phyloP scores from a whole-genome alignment of 1,139 yeast species.

The Suhomyces bolitotheri region DNA sequence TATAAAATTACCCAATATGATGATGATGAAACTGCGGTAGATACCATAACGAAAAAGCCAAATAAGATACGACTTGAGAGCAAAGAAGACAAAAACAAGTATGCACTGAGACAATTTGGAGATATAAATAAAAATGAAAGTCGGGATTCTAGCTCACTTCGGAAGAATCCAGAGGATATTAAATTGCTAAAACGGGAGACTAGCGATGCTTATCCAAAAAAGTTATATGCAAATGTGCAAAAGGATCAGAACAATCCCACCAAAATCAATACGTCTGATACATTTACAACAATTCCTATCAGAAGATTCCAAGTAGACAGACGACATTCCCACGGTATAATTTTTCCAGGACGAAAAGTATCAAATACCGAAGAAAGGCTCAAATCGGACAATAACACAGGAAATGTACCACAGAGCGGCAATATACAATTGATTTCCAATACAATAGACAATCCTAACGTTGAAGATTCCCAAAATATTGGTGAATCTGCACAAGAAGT shows the following conservation, averaged over 20 bases:
- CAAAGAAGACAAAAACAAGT: too few species aligned
- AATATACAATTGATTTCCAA: background rate
- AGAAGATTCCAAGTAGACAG: background rate
- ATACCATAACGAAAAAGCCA: constrained; percentile 12
- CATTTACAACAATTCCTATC: background rate
- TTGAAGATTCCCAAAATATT: background rate
- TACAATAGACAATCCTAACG: background rate
- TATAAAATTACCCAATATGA: constrained; percentile 22
- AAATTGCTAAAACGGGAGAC: constrained; percentile 3
- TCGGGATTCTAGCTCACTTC: background rate
- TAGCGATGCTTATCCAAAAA: background rate
- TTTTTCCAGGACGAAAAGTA: background rate
- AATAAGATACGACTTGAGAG: constrained; percentile 10
- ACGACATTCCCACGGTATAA: too few species aligned
- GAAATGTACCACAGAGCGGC: background rate
- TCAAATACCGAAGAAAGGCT: background rate
- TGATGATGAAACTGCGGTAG: constrained; percentile 23
- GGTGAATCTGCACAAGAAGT: background rate
- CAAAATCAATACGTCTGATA: too few species aligned
- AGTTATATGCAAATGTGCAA: too few species aligned
- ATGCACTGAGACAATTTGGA: too few species aligned
- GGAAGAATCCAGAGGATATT: background rate
- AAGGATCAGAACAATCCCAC: background rate
- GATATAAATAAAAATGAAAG: constrained; percentile 1
- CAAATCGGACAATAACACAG: background rate